These are phyloP conservation scores for Pyrus hybrid DNA, from an alignment of 331 rosid species.

Conservation along the genomic window DNA sequence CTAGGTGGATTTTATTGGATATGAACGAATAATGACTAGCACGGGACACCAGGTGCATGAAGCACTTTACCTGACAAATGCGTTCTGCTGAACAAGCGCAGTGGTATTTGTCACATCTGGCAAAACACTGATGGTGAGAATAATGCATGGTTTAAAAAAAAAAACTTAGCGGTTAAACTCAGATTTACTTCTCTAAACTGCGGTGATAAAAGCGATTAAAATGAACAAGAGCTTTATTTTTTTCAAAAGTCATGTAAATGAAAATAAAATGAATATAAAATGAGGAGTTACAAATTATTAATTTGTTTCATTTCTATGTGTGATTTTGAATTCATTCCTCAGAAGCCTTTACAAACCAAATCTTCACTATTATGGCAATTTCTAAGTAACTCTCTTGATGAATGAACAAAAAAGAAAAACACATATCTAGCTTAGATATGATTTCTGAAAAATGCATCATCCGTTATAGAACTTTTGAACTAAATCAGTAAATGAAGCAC, in stretches of 20 bases:
- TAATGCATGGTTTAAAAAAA: not conserved
- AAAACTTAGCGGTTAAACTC: not conserved
- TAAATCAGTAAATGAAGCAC: not conserved
- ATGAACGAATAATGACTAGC: not conserved
- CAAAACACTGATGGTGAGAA: not conserved
- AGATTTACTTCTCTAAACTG: not conserved
- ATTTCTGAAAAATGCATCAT: not conserved
- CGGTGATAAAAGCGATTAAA: not conserved
- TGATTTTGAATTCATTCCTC: not conserved
- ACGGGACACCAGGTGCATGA: not conserved
- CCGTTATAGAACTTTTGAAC: not conserved
- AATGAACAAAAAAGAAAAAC: not conserved
- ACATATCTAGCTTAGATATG: not conserved
- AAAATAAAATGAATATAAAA: too few relatives aligned
- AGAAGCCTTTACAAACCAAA: not conserved
- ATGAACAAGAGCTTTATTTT: not conserved
- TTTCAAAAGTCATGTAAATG: not conserved
- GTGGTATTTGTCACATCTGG: conserved; percentile 4
- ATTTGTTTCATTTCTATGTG: not conserved
- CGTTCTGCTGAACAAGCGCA: not conserved
- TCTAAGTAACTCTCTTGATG: not conserved
- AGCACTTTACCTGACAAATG: not conserved
- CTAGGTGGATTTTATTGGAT: conserved; percentile 8
- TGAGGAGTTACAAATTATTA: not conserved
- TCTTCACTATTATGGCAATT: not conserved